These are phyloP conservation scores for Emydomyces testavorans DNA, from an alignment of 2,329 filamentous ascomycete species.

Conservation along the genomic window DNA sequence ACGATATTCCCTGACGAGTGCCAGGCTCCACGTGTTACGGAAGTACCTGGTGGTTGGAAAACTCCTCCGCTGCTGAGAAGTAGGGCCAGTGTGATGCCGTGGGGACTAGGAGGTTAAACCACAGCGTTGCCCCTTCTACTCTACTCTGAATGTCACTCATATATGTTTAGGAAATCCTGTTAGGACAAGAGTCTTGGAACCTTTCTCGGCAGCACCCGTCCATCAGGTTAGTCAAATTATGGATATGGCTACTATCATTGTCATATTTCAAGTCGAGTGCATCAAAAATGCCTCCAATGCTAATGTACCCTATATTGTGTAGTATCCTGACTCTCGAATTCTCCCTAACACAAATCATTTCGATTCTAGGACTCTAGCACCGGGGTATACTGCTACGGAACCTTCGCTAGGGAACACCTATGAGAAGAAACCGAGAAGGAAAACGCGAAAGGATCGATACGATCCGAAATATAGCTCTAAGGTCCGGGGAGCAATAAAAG, in stretches of 20 bases:
- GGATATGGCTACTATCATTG: background rate
- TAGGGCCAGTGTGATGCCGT: background rate
- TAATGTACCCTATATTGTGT: no score
- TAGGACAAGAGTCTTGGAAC: no score
- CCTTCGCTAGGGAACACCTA: conserved; percentile 23
- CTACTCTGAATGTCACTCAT: background rate
- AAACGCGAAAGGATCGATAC: conserved; percentile 47
- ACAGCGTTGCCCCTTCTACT: background rate
- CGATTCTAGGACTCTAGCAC: background rate
- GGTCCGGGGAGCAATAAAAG: background rate
- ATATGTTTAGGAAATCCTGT: background rate
- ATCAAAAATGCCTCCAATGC: no score
- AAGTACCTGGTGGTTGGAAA: background rate
- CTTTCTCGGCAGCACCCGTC: no score
- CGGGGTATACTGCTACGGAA: background rate
- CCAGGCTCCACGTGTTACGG: background rate
- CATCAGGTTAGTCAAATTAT: background rate
- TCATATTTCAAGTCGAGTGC: no score
- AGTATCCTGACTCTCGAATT: background rate
- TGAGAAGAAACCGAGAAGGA: conserved; percentile 44
- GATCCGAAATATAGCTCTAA: conserved; percentile 29
- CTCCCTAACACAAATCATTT: background rate
- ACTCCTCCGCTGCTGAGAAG: background rate
- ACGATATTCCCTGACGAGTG: background rate
- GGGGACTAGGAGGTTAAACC: background rate